These are phyloP conservation scores for Alternaria brassicicola DNA, from an alignment of 2,329 filamentous ascomycete genomes.

Conservation along the genomic window DNA sequence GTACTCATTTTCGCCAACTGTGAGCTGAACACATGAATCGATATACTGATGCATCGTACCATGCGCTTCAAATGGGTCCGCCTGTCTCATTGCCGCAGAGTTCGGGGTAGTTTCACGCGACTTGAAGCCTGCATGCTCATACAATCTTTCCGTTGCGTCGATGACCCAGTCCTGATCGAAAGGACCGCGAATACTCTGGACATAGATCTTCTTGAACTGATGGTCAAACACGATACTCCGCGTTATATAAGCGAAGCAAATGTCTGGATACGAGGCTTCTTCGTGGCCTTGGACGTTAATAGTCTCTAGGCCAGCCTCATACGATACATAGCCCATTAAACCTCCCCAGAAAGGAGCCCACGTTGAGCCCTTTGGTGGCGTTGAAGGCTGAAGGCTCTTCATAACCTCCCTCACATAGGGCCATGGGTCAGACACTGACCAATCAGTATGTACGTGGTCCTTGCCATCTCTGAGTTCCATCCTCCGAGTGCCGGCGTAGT, in stretches of 20 bases:
- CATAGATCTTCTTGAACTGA: slow-evolving; percentile 62
- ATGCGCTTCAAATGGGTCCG: slow-evolving; percentile 42
- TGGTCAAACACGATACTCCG: slow-evolving; percentile 81
- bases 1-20: slow-evolving; percentile 55
- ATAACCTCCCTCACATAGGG: slow-evolving; percentile 50
- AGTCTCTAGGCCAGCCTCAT: slow-evolving; percentile 76
- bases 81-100: slow-evolving; percentile 28
- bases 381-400: slow-evolving; percentile 39
- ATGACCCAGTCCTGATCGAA: slow-evolving; percentile 57
- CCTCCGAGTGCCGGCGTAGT: slow-evolving; percentile 33
- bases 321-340: slow-evolving; percentile 82
- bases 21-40: slow-evolving; percentile 24
- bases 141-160: slow-evolving; percentile 36
- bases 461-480: slow-evolving; percentile 41
- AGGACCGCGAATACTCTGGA: slow-evolving; percentile 68
- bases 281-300: slow-evolving; percentile 56
- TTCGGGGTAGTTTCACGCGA: slow-evolving; percentile 40
- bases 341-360: slow-evolving; percentile 76
- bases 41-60: slow-evolving; percentile 37
- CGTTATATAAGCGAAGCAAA: slow-evolving; percentile 77
- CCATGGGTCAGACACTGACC: slow-evolving; percentile 46
- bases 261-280: slow-evolving; percentile 62
- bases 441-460: slow-evolving; percentile 35
- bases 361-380: slow-evolving; percentile 32
- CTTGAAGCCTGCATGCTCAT: slow-evolving; percentile 37